A percentile compares a stretch with the other conserved stretches of the same genome.
Evolutionary conservation across 495 filamentous ascomycete genomes (phyloP).

Genomic region (Hyaloscypha variabilis): DNA sequence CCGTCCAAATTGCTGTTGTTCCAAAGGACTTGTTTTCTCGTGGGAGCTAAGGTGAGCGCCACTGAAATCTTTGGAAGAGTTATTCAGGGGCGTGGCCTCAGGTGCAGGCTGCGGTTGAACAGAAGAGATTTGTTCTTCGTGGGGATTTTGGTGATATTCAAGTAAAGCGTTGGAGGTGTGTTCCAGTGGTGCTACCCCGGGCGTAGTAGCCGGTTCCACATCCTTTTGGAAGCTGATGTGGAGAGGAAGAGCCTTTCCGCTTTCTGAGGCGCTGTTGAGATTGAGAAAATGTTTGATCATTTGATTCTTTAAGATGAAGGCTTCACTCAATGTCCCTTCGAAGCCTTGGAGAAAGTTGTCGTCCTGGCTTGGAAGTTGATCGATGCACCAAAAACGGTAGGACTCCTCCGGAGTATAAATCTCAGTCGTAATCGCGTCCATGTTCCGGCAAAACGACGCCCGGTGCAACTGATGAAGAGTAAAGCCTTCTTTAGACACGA

Average conservation of each 20-base stretch:
- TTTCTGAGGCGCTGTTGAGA: background rate
- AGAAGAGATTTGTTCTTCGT: constrained; percentile 1
- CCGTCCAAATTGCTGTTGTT: background rate
- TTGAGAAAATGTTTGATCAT: constrained; percentile 1
- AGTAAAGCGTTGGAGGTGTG: constrained; percentile 2
- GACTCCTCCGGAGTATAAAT: background rate
- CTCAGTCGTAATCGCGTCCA: constrained; percentile 1
- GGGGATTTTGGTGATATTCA: background rate
- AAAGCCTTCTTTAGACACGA: background rate
- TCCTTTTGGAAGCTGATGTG: constrained; percentile 2
- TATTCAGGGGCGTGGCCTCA: constrained; percentile 1
- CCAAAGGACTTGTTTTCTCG: background rate
- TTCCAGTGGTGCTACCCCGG: background rate
- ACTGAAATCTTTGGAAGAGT: constrained; percentile 1
- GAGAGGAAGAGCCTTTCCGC: constrained; percentile 1
- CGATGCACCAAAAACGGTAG: constrained; percentile 2
- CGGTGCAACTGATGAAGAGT: constrained; percentile 2
- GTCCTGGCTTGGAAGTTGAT: constrained; percentile 2
- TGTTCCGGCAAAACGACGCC: constrained; percentile 1
- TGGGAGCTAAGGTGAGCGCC: constrained; percentile 1
- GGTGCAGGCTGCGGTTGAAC: constrained; percentile 1
- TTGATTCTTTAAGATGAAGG: background rate
- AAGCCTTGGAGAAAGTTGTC: constrained; percentile 2
- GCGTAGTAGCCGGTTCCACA: constrained; percentile 1
- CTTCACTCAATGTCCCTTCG: constrained; percentile 1